A percentile compares a stretch with the other conserved stretches of the same genome.
These are phyloP conservation scores for Solanum habrochaites DNA, from an alignment of 257 asterid species.

Conservation along the genomic window DNA sequence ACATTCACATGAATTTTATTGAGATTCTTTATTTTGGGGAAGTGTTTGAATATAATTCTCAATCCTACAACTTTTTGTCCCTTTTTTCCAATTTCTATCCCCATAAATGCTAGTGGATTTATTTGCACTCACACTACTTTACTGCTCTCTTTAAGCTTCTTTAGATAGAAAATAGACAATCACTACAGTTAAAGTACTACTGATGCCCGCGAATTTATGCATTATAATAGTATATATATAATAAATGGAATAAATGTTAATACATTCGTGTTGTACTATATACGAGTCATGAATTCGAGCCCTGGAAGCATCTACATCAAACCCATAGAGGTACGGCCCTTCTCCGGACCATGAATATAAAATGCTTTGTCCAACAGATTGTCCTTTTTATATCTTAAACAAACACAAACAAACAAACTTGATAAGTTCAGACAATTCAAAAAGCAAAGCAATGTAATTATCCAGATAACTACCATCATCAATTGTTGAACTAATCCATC, in stretches of 20 bases:
- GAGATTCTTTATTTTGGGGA: constrained; percentile 11
- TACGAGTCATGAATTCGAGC: not conserved
- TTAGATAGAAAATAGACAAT: not conserved
- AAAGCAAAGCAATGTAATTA: not conserved
- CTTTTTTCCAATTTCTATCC: constrained; percentile 11
- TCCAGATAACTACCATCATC: not conserved
- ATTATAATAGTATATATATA: no score
- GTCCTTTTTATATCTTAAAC: not conserved
- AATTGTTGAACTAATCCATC: not conserved
- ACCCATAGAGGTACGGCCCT: no score
- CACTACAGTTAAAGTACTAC: not conserved
- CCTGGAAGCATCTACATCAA: not conserved
- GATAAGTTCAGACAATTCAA: not conserved
- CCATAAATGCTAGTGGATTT: not conserved
- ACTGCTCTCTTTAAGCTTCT: constrained; percentile 23
- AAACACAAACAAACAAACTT: not conserved
- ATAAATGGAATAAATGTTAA: no score
- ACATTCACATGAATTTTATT: not conserved
- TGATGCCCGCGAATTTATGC: no score
- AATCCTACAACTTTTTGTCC: constrained; percentile 27
- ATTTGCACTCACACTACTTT: constrained; percentile 13
- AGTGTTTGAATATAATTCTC: not conserved
- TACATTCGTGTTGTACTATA: no score
- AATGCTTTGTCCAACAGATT: no score
- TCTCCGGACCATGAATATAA: not conserved